Evolutionary conservation across 2,329 filamentous ascomycete genomes (phyloP), one percentile per base, ranked within the genome.

Genomic region (Fusarium hostae): DNA sequence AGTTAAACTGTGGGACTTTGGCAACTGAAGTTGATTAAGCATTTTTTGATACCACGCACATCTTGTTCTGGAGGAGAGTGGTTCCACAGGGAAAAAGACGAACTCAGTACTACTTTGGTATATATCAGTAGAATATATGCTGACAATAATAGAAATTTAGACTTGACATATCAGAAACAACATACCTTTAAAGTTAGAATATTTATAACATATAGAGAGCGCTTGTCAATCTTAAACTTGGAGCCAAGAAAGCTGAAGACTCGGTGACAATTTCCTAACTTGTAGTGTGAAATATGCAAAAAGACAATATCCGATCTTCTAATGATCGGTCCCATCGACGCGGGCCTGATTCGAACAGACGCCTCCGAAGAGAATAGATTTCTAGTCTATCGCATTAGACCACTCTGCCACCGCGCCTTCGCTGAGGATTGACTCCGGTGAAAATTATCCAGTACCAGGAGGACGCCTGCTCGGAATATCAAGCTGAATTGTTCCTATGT

Each of bases 1-100:
- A 26, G 87, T 87, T 48, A 89, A 86, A 77, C 80, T 91, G 32
- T 92, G 89, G 89, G 85, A 88, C 66, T 91, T 92, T 75, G 78
- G 77, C 28, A 66, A 65, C 41, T 20, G 51, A 70, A 16, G 69
- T 71, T 40, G 69, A 52, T 20, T 70, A 37, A 63, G 32, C 16
- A n/a, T 39, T 52, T 50, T 39, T 41, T 43, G 28, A 52, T 52
- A 15, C 22, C 32, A 52, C n/a, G 32, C 18, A 26, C 22, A 52
- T 39, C 9, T 51, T 37, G 22, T 26, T n/a, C 22, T n/a, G 48
- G 30, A 22, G 18, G 22, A 52, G 22, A 52, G 22, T 20, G 13
- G 32, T 26, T 48, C 22, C 22, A n/a, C 24, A 26, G 10, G n/a
- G 22, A 24, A 52, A 26, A 52, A 20, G 12, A 26, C 22, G 18